Conservation (phyloP, 1,284 basidiomycete species). For the Cutaneotrichosporon sp. region DNA sequence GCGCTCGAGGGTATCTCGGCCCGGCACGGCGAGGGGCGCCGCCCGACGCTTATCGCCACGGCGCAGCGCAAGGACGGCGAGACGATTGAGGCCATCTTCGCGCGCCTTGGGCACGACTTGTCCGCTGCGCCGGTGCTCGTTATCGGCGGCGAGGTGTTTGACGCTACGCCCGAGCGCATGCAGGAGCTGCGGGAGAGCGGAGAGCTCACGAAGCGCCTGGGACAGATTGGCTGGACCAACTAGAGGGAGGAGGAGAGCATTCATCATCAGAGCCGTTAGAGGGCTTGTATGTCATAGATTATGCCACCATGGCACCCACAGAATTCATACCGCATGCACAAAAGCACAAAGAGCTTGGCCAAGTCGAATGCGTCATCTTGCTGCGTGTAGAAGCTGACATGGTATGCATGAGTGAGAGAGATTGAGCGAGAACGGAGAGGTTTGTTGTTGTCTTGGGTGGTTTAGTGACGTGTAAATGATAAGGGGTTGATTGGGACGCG, state of each 20-base stretch:
- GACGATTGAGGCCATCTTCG: slow-evolving; percentile 29
- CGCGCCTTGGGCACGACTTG: slow-evolving; percentile 32
- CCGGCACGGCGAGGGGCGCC: slow-evolving; percentile 31
- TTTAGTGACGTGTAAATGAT: neutral
- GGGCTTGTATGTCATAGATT: slow-evolving; percentile 11
- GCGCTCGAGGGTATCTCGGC: slow-evolving; percentile 33
- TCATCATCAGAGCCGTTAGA: neutral
- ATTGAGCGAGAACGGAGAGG: neutral
- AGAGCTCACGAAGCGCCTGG: slow-evolving; percentile 25
- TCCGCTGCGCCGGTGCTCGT: slow-evolving; percentile 33
- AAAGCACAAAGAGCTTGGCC: neutral
- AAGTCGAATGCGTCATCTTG: neutral
- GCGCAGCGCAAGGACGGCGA: slow-evolving; percentile 30
- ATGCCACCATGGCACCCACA: neutral
- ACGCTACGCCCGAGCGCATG: slow-evolving; percentile 28
- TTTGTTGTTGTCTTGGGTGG: neutral
- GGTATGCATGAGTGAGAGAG: neutral
- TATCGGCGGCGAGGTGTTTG: slow-evolving; percentile 36
- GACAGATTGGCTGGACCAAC: slow-evolving; percentile 17
- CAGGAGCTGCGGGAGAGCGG: slow-evolving; percentile 30
- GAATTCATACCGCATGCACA: neutral
- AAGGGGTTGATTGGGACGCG: neutral
- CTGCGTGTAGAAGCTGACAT: neutral
- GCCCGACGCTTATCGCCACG: slow-evolving; percentile 32
- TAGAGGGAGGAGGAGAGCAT: neutral